Base-by-base conservation (phyloP, 192 early-diverging fungal genomes). In the Backusella tarrabulga region DNA sequence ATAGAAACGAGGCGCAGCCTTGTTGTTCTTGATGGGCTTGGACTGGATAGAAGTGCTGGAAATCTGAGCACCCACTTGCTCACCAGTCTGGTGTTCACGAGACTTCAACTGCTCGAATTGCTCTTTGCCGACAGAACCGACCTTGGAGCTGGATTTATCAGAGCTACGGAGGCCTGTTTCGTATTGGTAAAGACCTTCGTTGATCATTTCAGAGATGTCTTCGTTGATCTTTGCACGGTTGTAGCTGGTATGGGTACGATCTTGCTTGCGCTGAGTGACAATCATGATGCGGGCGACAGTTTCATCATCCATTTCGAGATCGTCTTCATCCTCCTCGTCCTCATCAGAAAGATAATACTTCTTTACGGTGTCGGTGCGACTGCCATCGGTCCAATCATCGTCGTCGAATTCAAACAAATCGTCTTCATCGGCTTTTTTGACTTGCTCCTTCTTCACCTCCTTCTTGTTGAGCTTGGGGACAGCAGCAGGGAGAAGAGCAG, bases 121-220 rank as follows among this genome's bases (percentile, higher is more conserved):
- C 11, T 87, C 87, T 75, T 85, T 82, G 12, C 84, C 81, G 29
- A 92, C 86, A 26, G 91, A 90, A 67, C 84, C 84, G 34, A 93
- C 87, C 84, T 93, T 93, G 76, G 77, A 68, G 52, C 77, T 85
- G 68, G 68, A 76, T 72, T 85, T 84, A 34, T 67, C 70, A 34
- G 75, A 75, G 66, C 82, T 77, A 74, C 67, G 68, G 63, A 72
- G 83, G 38, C 93, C 91, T 52, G 88, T 83, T 78, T 98, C 96
- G 73, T 97, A 98, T 75, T 94, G 87, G 79, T 93, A 94, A n/a
- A 98, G 87, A 2, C 96, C 97, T 81, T 98, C 97, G 83, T 93
- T 98, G 82, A 98, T 98, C 81, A 96, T 95, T 68, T 97, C 94
- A 34, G 90, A 87, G 77, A 97, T 88, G 44, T 97, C 95, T 52